Evolutionary conservation across 2,329 filamentous ascomycete species (phyloP), one percentile per base, ranked within the genome.

Genomic region (Fusarium luffae): DNA sequence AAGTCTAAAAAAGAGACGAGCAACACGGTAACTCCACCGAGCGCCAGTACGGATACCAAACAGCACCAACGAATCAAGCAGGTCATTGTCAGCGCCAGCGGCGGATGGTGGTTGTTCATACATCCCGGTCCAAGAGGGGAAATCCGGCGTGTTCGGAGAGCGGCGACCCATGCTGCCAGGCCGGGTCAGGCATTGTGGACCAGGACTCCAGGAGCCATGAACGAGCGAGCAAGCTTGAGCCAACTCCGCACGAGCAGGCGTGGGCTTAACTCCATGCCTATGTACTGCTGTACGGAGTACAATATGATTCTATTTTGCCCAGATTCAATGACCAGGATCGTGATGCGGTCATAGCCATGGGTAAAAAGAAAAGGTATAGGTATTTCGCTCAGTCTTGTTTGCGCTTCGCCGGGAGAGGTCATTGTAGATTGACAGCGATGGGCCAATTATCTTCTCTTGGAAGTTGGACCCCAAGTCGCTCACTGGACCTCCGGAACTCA

Each of bases 171-270:
- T 68, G 65, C 52, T 37, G 34, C 34, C 34, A 37, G 34, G 18
- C 34, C 18, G 18, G 34, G 34, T 37, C 34, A 37, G 34, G 34
- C 58, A 65, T 59, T 30, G 63, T 59, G 59, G 62, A 58, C 70
- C 63, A 68, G 59, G 40, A 43, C 50, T 16, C 44, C 63, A 68
- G 59, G 40, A 47, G 54, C 25, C 44, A 23, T 50, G 44, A 23
- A 25, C 28, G 37, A 42, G 30, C 37, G 40, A 48, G 51, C 63
- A 68, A 65, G 65, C 56, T 47, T 66, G 62, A 63, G 37, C 62
- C 34, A 42, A 41, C 70, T 74, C 71, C 72, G 63, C 64, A 72
- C 64, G 57, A 74, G 68, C 73, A 68, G 69, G 69, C 63, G 73
- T 62, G 71, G 68, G 62, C 73, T 72, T 63, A 61, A 63, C 47